These are phyloP conservation scores for Leccinum rimulosum DNA, from an alignment of 768 basidiomycete genomes.

Conservation along the genomic window DNA sequence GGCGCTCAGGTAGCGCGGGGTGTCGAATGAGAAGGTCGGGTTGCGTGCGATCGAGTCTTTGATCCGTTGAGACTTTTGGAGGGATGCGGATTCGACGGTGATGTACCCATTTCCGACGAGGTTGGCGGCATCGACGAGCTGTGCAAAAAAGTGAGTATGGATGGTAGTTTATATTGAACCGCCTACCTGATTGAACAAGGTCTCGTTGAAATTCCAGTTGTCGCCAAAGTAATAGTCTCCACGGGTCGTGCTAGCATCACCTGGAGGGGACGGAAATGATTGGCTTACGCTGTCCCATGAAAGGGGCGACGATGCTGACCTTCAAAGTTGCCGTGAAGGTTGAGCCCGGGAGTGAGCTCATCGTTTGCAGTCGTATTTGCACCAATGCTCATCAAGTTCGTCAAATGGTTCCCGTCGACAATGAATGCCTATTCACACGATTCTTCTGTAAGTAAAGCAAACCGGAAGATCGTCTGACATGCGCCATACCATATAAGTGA, in stretches of 20 bases:
- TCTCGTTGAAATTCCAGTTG: slow-evolving; percentile 27
- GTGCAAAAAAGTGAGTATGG: neutral
- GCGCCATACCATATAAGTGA: slow-evolving; percentile 17
- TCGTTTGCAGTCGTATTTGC: slow-evolving; percentile 17
- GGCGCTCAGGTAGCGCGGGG: slow-evolving; percentile 19
- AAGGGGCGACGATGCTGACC: slow-evolving; percentile 2
- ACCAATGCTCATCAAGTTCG: slow-evolving; percentile 28
- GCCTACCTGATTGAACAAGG: slow-evolving; percentile 20
- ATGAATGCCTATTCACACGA: slow-evolving; percentile 19
- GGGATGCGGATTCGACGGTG: slow-evolving; percentile 21
- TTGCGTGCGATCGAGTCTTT: slow-evolving; percentile 27
- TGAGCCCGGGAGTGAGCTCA: slow-evolving; percentile 19
- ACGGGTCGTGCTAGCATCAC: slow-evolving; percentile 27
- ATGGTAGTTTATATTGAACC: neutral
- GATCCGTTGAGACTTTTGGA: slow-evolving; percentile 23
- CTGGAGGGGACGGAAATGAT: slow-evolving; percentile 3
- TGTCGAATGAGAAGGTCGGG: slow-evolving; percentile 22
- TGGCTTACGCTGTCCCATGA: neutral
- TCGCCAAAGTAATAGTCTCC: slow-evolving; percentile 27
- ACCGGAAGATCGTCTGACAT: neutral
- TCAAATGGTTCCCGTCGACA: slow-evolving; percentile 28
- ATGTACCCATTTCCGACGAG: slow-evolving; percentile 18
- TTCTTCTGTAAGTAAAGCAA: neutral
- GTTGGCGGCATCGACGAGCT: slow-evolving; percentile 20
- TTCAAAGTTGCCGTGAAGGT: slow-evolving; percentile 26